Conservation (phyloP, 2,329 filamentous ascomycete genomes). For the Fusarium falciforme region DNA sequence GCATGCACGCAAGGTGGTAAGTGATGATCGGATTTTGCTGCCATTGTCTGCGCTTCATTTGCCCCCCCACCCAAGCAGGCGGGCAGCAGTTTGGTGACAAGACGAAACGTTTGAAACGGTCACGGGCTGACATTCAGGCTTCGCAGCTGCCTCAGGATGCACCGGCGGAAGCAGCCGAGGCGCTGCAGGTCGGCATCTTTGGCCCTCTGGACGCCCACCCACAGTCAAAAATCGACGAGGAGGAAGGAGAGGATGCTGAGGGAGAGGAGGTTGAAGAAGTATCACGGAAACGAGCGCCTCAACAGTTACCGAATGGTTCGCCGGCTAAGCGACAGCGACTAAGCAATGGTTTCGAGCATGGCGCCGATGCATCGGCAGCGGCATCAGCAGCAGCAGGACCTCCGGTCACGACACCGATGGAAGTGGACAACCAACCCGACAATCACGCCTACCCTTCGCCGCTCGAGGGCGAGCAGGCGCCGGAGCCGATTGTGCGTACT, state of each 20-base stretch:
- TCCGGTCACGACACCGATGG: constrained; percentile 66
- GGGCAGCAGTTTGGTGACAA: constrained; percentile 29
- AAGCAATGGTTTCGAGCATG: constrained; percentile 72
- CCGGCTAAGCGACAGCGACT: constrained; percentile 69
- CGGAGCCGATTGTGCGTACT: constrained; percentile 65
- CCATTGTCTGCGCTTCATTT: constrained; percentile 14
- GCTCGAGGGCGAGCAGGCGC: constrained; percentile 66
- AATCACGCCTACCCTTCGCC: constrained; percentile 75
- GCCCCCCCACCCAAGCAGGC: constrained; percentile 18
- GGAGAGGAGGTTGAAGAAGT: constrained; percentile 54
- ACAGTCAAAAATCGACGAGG: constrained; percentile 55
- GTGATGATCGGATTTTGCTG: constrained; percentile 23
- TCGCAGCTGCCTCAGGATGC: constrained; percentile 63
- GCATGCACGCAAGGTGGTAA: constrained; percentile 63
- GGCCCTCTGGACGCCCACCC: constrained; percentile 64
- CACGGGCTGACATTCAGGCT: constrained; percentile 38
- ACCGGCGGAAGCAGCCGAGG: constrained; percentile 59
- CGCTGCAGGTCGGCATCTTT: constrained; percentile 65
- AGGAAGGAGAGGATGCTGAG: constrained; percentile 49
- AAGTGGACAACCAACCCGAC: constrained; percentile 64
- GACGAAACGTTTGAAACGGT: constrained; percentile 35
- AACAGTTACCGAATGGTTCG: constrained; percentile 65
- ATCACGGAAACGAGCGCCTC: constrained; percentile 63
- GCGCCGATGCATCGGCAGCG: constrained; percentile 54
- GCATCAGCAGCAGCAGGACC: constrained; percentile 38